Conservation (phyloP, 1,284 basidiomycete genomes). For the Puccinia novopanici region DNA sequence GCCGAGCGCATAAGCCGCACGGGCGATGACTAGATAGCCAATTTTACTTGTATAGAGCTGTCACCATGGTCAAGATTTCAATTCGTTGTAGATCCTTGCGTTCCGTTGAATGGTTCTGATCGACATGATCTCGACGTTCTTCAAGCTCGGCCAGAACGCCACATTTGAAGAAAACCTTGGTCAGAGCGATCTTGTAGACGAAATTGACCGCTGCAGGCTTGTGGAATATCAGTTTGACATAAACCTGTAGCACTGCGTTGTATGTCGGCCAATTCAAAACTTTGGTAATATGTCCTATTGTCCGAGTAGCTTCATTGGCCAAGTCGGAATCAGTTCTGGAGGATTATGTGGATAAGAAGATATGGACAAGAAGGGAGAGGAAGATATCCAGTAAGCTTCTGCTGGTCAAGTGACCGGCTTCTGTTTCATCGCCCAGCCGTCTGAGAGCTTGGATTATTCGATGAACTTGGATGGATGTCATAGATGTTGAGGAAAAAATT, state of each 20-base stretch:
- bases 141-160: too few relatives aligned
- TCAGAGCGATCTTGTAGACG: slow-evolving; percentile 58
- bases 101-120: too few relatives aligned
- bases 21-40: too few relatives aligned
- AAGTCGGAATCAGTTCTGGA: slow-evolving; percentile 81
- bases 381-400: slow-evolving; percentile 79
- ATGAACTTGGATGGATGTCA: slow-evolving; percentile 94
- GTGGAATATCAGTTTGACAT: slow-evolving; percentile 73
- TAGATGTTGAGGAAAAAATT: slow-evolving; percentile 96
- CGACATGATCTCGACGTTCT: too few relatives aligned
- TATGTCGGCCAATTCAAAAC: slow-evolving; percentile 83
- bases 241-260: slow-evolving; percentile 76
- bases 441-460: slow-evolving; percentile 84
- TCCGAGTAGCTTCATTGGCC: slow-evolving; percentile 81
- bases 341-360: slow-evolving; percentile 68
- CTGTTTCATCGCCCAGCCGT: slow-evolving; percentile 77
- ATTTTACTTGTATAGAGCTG: slow-evolving; percentile 79
- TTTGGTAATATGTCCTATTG: slow-evolving; percentile 74
- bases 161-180: too few relatives aligned
- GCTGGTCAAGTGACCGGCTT: slow-evolving; percentile 72
- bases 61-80: slow-evolving; percentile 99
- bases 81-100: slow-evolving; percentile 82
- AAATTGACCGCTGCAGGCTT: slow-evolving; percentile 66
- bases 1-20: too few relatives aligned
- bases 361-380: slow-evolving; percentile 81